Conservation (phyloP, 257 asterid genomes). For the Sherardia arvensis region DNA sequence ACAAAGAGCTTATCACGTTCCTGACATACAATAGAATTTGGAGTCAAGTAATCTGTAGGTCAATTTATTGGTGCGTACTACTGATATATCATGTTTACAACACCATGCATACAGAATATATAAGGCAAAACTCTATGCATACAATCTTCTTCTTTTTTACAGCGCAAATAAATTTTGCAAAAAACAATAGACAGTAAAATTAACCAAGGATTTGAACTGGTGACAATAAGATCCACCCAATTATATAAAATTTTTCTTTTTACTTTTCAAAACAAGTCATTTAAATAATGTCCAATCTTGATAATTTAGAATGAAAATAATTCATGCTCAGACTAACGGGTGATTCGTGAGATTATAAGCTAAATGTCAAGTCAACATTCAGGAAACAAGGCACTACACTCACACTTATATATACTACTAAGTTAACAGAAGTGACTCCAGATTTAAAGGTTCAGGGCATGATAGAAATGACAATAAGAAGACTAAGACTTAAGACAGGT, state of each 20-base stretch:
- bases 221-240: neutral
- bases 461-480: constrained; percentile 1
- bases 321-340: neutral
- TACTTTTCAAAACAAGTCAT: too few relatives aligned
- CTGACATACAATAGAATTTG: constrained; percentile 22
- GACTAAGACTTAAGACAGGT: neutral
- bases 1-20: constrained; percentile 63
- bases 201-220: neutral
- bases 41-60: neutral
- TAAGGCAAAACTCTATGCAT: neutral
- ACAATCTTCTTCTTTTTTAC: neutral
- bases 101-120: neutral
- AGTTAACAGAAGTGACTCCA: constrained; percentile 1
- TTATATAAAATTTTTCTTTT: too few relatives aligned
- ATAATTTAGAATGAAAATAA: neutral
- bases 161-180: neutral
- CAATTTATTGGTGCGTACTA: neutral
- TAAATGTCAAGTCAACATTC: neutral
- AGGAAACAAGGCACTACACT: neutral
- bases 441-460: neutral
- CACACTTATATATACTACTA: neutral
- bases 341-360: neutral
- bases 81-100: neutral
- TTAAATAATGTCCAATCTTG: neutral
- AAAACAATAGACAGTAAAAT: neutral